A percentile compares a stretch with the other conserved stretches of the same genome.
Evolutionary conservation across 2,329 filamentous ascomycete genomes (phyloP).

Genomic region (Hymenoscyphus fraxineus): DNA sequence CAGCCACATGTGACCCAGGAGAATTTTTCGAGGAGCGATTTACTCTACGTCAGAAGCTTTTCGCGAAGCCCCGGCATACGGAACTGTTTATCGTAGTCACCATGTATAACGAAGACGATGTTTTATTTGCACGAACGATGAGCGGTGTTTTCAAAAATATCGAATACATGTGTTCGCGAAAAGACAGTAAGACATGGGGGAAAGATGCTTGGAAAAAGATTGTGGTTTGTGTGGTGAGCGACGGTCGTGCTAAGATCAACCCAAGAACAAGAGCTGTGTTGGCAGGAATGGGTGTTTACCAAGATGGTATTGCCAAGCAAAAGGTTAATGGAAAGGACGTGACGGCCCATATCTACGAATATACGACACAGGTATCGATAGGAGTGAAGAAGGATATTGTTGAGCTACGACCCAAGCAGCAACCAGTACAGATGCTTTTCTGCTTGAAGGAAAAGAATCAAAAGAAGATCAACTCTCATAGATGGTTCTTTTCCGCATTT

Average conservation of each 20-base stretch:
- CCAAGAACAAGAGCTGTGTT: slow-evolving; percentile 82
- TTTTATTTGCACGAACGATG: slow-evolving; percentile 93
- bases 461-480: slow-evolving; percentile 99
- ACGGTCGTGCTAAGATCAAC: slow-evolving; percentile 96
- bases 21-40: slow-evolving; percentile 88
- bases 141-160: slow-evolving; percentile 98
- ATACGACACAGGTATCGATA: slow-evolving; percentile 81
- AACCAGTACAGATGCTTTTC: slow-evolving; percentile 94
- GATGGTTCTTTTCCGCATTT: slow-evolving; percentile 99
- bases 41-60: slow-evolving; percentile 84
- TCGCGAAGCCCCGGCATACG: slow-evolving; percentile 87
- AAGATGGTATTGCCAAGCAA: slow-evolving; percentile 97
- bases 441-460: slow-evolving; percentile 99
- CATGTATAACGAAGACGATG: slow-evolving; percentile 99
- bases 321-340: slow-evolving; percentile 96
- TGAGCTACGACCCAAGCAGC: slow-evolving; percentile 75
- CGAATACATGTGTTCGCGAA: slow-evolving; percentile 93
- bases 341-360: slow-evolving; percentile 96
- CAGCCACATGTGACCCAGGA: slow-evolving; percentile 87
- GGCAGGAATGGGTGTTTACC: slow-evolving; percentile 92
- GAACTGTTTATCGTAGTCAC: slow-evolving; percentile 96
- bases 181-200: slow-evolving; percentile 95
- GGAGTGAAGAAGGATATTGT: slow-evolving; percentile 89
- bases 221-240: slow-evolving; percentile 94
- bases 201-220: slow-evolving; percentile 99